Evolutionary conservation across 345 rosid species (phyloP), one percentile per base, ranked within the genome.

Genomic region (Adansonia digitata): DNA sequence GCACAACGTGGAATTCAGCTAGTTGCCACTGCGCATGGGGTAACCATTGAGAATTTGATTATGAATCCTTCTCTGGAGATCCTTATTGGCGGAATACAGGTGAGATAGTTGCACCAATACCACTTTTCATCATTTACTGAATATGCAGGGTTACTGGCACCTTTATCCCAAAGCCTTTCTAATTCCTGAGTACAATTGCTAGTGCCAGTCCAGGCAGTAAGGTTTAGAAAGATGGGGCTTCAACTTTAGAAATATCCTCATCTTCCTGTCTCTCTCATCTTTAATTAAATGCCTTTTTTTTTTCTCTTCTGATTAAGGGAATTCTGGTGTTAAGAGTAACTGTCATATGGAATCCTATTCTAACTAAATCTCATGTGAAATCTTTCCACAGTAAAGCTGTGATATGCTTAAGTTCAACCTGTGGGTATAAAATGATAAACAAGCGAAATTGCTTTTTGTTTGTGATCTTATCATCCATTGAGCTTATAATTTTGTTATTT

Each of bases 1-100:
- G 97, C 97, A 74, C 97, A 94, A 74, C 94, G 97, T 73, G 98
- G 97, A 73, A 92, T 94, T 78, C 97, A 94, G 84, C 85, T 94
- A 60, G 98, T 94, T 70, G 98, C 97, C 39, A 90, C 97, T 66
- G 94, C 97, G 76, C 97, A 92, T 87, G 97, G 98, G 75, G 82
- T 81, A 2, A 90, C 91, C 40, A 89, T 94, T 24, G 94, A 90
- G 71, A 94, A 94, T 84, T 84, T 94, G 82, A 89, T 90, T 63
- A 84, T 89, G 88, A 94, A 94, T 81, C 98, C 98, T 82, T 91
- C 97, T 13, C 68, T 94, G 51, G 97, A 94, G 77, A 92, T 92
- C 82, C 97, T 94, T 71, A 89, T 92, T 43, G 97, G 98, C 73
- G 98, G 98, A 78, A 84, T 94, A 63, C 94, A 92, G 97, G 97